phyloP scores from a whole-genome alignment of 169 alveolate genomes.

The Eimeria nieschulzi region DNA sequence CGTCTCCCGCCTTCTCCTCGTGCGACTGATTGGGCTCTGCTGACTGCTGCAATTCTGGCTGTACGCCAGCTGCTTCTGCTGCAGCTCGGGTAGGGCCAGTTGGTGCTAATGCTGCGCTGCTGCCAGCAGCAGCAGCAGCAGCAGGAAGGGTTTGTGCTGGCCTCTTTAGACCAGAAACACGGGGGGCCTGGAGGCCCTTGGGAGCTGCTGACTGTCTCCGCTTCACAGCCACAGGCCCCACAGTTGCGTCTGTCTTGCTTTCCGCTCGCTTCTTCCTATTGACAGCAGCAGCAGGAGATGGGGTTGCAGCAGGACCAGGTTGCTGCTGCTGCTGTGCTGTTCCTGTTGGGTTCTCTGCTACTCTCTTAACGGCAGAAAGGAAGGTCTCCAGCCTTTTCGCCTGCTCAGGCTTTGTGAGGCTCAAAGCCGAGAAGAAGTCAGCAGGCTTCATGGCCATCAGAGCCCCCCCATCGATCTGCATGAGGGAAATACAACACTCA shows the following conservation, averaged over 20 bases:
- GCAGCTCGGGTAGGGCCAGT: not conserved
- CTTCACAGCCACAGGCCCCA: constrained; percentile 9
- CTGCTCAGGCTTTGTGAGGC: constrained; percentile 54
- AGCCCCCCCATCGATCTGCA: constrained; percentile 45
- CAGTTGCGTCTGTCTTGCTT: not conserved
- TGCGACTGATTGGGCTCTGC: no score
- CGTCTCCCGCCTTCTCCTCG: not conserved
- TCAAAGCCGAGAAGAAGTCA: constrained; percentile 12
- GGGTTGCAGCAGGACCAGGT: constrained; percentile 1
- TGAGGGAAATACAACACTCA: not conserved
- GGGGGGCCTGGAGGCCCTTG: constrained; percentile 47
- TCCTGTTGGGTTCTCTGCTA: constrained; percentile 9
- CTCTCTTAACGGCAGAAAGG: constrained; percentile 35
- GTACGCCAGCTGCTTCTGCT: not conserved
- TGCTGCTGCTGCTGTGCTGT: constrained; percentile 24
- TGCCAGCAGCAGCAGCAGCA: not conserved
- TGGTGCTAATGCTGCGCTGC: not conserved
- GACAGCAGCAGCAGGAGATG: constrained; percentile 10
- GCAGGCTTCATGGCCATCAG: constrained; percentile 41
- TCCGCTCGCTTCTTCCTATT: not conserved
- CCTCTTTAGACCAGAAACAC: constrained; percentile 57
- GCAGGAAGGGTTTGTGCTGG: constrained; percentile 4
- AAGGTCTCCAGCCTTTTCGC: constrained; percentile 46
- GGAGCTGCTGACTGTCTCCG: not conserved
- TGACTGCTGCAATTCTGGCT: no score